Base-by-base conservation (phyloP, 176 grass and related monocot species). In the maize (Zea mays) region DNA sequence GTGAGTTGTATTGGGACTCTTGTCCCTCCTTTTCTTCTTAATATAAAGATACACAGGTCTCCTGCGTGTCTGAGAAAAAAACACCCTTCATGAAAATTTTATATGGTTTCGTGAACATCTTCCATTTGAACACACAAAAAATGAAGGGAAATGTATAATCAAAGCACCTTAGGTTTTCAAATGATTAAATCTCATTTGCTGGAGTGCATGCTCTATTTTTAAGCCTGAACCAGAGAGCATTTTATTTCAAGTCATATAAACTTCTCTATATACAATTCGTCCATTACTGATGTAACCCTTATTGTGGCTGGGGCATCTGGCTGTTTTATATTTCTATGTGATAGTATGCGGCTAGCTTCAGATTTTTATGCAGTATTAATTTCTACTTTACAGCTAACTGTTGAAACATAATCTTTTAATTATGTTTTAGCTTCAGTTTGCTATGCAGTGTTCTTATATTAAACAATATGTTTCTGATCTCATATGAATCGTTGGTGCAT, bases 401-500 rank as follows among this genome's bases (percentile, higher is more conserved):
- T 68, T 6, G 20, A 49, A 78, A 67, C 17, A 47, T 69, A 51
- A 75, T 21, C 27, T 54, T 50, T 67, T 52, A 39, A 19, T 17
- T 67, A 56, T 46, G 65, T 72, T 73, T 67, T 73, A 49, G 58
- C n/a, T 66, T 73, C 45, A 60, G 14, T 14, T 55, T 73, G 40
- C 41, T 66, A 16, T 19, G 6, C n/a, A 36, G 8, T 69, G 15
- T 54, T 76, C 19, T 51, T 33, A 71, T 71, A 55, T 68, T 75
- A 36, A 63, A 17, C 47, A 47, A 13, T 72, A 7, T 57, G 36
- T 42, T 51, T 69, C 52, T 69, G 19, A 44, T 69, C 16, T 68
- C 20, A 57, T 55, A 17, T 49, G 39, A 65, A 61, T 85, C 36
- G 27, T 67, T 82, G 58, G 38, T 82, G 49, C 74, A 73, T 63